phyloP scores from a whole-genome alignment of 768 basidiomycete species.

The Boletus eberwhitei region DNA sequence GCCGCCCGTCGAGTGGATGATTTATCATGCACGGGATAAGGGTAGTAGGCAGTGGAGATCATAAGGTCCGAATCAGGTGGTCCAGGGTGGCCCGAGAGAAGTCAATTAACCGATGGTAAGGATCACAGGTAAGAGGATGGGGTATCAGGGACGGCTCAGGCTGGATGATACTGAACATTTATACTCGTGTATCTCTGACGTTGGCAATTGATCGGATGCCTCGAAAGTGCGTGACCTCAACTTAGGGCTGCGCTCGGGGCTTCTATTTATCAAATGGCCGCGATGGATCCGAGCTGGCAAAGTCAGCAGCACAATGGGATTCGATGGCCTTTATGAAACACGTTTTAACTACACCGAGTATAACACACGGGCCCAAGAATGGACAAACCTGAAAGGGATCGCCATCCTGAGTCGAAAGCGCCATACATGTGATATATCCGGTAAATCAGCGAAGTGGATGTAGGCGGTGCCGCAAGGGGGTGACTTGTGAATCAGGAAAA shows the following conservation, averaged over 20 bases:
- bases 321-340: constrained; percentile 30
- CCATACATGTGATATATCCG: constrained; percentile 28
- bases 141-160: constrained; percentile 28
- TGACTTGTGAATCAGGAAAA: constrained; percentile 20
- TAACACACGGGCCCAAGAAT: constrained; percentile 21
- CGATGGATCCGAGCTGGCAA: constrained; percentile 25
- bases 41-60: constrained; percentile 32
- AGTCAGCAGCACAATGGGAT: constrained; percentile 23
- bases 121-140: constrained; percentile 15
- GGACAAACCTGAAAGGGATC: constrained; percentile 25
- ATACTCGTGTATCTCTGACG: constrained; percentile 30
- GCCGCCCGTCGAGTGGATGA: constrained; percentile 19
- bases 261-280: constrained; percentile 35
- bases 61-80: constrained; percentile 27
- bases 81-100: constrained; percentile 14
- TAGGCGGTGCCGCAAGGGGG: constrained; percentile 25
- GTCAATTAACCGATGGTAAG: constrained; percentile 18
- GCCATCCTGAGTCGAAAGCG: constrained; percentile 15
- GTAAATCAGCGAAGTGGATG: constrained; percentile 29
- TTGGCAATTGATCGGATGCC: constrained; percentile 32
- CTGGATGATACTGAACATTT: constrained; percentile 26
- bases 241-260: constrained; percentile 27
- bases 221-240: constrained; percentile 26
- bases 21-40: constrained; percentile 24
- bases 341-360: constrained; percentile 26